Conservation (phyloP, 148 eudicot genomes). For the Nepenthes gracilis region DNA sequence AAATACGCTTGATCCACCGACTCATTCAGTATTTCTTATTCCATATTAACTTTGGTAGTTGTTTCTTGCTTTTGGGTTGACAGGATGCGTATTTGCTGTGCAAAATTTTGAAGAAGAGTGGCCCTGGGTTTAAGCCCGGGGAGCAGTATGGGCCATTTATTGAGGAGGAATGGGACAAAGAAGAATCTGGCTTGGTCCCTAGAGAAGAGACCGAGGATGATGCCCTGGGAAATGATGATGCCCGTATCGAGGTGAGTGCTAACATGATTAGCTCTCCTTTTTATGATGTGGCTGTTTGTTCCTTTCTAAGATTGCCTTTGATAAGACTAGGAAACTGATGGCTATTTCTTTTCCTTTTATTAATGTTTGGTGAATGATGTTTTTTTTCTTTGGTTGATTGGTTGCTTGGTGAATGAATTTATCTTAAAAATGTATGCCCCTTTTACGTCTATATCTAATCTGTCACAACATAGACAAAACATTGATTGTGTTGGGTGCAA, state of each 20-base stretch:
- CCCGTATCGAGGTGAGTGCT: constrained; percentile 34
- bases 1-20: no score
- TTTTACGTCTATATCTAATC: no score
- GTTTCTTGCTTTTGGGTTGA: background rate
- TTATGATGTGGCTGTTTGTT: background rate
- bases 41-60: background rate
- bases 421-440: no score
- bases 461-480: no score
- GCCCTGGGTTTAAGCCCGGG: constrained; percentile 70
- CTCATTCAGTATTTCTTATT: background rate
- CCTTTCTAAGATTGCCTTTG: background rate
- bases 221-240: constrained; percentile 43
- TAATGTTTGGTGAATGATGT: no score
- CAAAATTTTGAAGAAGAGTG: constrained; percentile 79
- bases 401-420: no score
- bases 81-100: constrained; percentile 76
- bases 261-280: constrained; percentile 5
- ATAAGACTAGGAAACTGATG: no score
- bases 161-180: constrained; percentile 75
- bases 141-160: constrained; percentile 82
- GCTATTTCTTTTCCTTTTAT: no score
- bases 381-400: no score
- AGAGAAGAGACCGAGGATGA: constrained; percentile 70
- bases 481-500: no score
- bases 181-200: constrained; percentile 41